These are phyloP conservation scores for Durotheca rogersii DNA, from an alignment of 495 filamentous ascomycete species.

Conservation along the genomic window DNA sequence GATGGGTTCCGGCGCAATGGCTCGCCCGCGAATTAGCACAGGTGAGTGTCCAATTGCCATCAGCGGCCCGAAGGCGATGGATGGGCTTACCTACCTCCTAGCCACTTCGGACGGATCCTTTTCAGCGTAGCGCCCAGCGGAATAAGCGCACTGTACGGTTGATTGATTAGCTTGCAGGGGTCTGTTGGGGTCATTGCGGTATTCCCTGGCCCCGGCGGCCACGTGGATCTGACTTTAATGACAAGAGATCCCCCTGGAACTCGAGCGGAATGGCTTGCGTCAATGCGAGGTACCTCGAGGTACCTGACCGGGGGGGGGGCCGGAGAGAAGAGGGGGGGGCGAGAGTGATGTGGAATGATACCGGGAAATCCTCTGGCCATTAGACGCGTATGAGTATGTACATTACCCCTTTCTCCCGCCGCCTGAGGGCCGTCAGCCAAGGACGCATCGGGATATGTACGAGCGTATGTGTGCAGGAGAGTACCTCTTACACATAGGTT, in stretches of 20 bases:
- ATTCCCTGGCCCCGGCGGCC: constrained; percentile 45
- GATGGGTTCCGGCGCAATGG: constrained; percentile 24
- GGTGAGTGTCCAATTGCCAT: constrained; percentile 10
- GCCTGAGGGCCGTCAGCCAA: no score
- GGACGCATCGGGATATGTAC: no score
- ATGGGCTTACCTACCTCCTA: constrained; percentile 1
- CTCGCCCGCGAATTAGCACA: constrained; percentile 17
- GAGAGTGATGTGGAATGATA: no score
- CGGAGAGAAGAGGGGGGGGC: no score
- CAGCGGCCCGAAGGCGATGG: constrained; percentile 21
- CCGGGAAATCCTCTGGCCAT: no score
- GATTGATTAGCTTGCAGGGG: constrained; percentile 15
- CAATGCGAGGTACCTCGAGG: constrained; percentile 28
- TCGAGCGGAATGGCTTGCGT: constrained; percentile 32
- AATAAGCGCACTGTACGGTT: constrained; percentile 26
- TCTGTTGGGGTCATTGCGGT: constrained; percentile 41
- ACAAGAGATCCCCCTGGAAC: constrained; percentile 33
- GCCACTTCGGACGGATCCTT: constrained; percentile 21
- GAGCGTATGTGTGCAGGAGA: no score
- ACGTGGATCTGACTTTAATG: constrained; percentile 42
- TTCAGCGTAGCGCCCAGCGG: constrained; percentile 13
- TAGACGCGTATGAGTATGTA: no score
- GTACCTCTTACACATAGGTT: no score
- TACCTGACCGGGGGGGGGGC: constrained; percentile 22
- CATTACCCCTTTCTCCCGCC: no score